A percentile compares a stretch with the other conserved stretches of the same genome.
These are phyloP conservation scores for Drechslerella coelobrocha DNA, from an alignment of 2,329 filamentous ascomycete genomes.

Conservation along the genomic window DNA sequence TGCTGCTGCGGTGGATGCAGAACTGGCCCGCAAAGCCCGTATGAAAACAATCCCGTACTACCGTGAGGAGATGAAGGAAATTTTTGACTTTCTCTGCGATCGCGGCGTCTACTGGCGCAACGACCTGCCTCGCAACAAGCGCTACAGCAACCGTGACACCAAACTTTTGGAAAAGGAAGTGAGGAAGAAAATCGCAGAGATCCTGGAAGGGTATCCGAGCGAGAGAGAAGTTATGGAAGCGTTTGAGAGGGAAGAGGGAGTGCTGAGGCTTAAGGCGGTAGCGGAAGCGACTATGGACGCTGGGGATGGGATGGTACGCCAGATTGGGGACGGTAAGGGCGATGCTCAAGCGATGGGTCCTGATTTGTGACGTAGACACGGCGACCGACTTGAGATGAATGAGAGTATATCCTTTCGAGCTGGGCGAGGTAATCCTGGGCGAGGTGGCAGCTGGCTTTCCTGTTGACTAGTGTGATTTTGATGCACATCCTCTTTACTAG, in stretches of 20 bases:
- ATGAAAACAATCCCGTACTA: slow-evolving; percentile 24
- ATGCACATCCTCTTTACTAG: no score
- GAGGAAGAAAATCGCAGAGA: slow-evolving; percentile 20
- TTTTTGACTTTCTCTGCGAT: slow-evolving; percentile 38
- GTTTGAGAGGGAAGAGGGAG: slow-evolving; percentile 25
- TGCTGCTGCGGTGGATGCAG: neutral
- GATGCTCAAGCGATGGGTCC: slow-evolving; percentile 5
- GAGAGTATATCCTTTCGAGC: neutral
- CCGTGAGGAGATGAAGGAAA: slow-evolving; percentile 44
- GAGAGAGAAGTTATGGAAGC: slow-evolving; percentile 26
- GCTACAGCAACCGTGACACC: slow-evolving; percentile 36
- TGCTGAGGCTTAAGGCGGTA: neutral
- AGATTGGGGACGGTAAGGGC: neutral
- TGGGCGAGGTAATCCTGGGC: neutral
- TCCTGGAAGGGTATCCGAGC: slow-evolving; percentile 22
- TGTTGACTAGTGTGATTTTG: no score
- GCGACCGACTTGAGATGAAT: neutral
- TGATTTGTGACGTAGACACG: neutral
- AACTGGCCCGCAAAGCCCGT: slow-evolving; percentile 17
- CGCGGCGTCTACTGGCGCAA: slow-evolving; percentile 33
- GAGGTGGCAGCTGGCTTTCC: neutral
- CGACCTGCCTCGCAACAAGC: slow-evolving; percentile 37
- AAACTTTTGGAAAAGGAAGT: slow-evolving; percentile 42
- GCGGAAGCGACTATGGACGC: neutral
- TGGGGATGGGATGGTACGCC: neutral